Evolutionary conservation across 306 rosid genomes (phyloP).

Genomic region (Datisca glomerata): DNA sequence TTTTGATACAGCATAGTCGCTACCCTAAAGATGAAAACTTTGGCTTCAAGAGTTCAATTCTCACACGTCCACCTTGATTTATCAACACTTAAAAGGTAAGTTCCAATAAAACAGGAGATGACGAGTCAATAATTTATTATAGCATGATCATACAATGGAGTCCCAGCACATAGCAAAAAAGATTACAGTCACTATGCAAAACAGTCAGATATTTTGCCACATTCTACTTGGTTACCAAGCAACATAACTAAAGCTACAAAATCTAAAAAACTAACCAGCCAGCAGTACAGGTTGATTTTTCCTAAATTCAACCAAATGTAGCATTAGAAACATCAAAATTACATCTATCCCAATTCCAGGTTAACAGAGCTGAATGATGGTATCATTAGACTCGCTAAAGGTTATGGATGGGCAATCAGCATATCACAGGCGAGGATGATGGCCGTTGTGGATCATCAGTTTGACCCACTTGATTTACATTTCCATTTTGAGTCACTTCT

Average conservation of each 20-base stretch:
- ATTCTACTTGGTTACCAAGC: not conserved
- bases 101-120: too few relatives aligned
- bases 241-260: not conserved
- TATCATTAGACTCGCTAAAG: slow-evolving; percentile 8
- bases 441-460: not conserved
- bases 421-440: not conserved
- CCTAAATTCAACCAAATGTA: slow-evolving; percentile 2
- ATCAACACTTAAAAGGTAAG: too few relatives aligned
- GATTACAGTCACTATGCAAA: slow-evolving; percentile 3
- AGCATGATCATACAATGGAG: not conserved
- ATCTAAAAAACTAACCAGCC: slow-evolving; percentile 1
- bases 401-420: too few relatives aligned
- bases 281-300: not conserved
- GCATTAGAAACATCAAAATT: slow-evolving; percentile 7
- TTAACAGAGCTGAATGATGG: slow-evolving; percentile 3
- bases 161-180: not conserved
- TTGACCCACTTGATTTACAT: slow-evolving; percentile 29
- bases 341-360: slow-evolving; percentile 30
- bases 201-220: slow-evolving; percentile 1
- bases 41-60: too few relatives aligned
- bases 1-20: too few relatives aligned
- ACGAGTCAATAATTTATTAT: too few relatives aligned
- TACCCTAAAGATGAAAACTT: too few relatives aligned
- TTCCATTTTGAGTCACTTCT: slow-evolving; percentile 10
- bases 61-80: too few relatives aligned